Percentiles rank a stretch among this genome's conserved stretches.
These are phyloP conservation scores for Trametes coccinea DNA, from an alignment of 768 basidiomycete genomes.

Conservation along the genomic window DNA sequence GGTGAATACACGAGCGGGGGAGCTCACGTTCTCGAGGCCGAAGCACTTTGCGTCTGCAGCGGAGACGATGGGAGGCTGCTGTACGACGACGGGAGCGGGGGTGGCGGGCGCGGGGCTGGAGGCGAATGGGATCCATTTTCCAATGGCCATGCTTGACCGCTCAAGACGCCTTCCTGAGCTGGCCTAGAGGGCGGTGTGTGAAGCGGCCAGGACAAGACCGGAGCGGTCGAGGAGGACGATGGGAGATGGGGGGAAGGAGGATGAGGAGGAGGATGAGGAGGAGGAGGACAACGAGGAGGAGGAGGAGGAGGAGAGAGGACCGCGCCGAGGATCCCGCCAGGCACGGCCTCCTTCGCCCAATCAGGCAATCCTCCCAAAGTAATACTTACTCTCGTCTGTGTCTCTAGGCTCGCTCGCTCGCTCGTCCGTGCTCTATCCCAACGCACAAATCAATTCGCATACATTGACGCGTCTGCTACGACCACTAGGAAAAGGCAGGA, in stretches of 20 bases:
- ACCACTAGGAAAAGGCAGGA: background rate
- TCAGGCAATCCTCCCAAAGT: background rate
- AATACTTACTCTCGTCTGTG: no score
- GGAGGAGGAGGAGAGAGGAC: background rate
- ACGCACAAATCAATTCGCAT: no score
- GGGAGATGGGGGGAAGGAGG: background rate
- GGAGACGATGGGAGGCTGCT: slow-evolving; percentile 33
- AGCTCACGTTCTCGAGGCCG: slow-evolving; percentile 92
- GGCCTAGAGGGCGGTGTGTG: background rate
- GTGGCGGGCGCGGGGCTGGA: slow-evolving; percentile 19
- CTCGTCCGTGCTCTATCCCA: no score
- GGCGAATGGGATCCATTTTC: slow-evolving; percentile 33
- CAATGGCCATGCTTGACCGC: slow-evolving; percentile 26
- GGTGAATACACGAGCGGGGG: slow-evolving; percentile 11
- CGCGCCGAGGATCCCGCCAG: slow-evolving; percentile 2
- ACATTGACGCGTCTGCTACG: background rate
- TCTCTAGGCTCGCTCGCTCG: no score
- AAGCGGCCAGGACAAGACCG: slow-evolving; percentile 4
- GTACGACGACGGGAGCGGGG: slow-evolving; percentile 23
- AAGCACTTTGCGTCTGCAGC: slow-evolving; percentile 83
- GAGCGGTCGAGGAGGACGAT: background rate
- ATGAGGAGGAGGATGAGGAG: background rate
- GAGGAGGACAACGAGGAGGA: background rate
- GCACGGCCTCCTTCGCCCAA: background rate
- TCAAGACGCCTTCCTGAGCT: slow-evolving; percentile 9